phyloP scores from a whole-genome alignment of 164 flowering plant species.

The Houttuynia cordata region DNA sequence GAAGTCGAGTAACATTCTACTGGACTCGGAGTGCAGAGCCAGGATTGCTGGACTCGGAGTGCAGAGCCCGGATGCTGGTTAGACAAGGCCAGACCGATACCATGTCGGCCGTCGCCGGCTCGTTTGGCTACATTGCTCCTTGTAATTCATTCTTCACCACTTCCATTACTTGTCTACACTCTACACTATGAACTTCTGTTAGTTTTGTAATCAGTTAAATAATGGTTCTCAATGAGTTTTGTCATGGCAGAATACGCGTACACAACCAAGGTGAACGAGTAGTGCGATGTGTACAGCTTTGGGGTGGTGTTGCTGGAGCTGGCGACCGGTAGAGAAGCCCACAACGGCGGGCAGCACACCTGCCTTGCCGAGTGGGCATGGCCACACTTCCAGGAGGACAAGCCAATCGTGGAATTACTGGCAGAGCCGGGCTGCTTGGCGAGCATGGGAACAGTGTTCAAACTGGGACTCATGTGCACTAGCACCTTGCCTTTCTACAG shows the following conservation, averaged over 20 bases:
- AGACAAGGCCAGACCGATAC: constrained; percentile 41
- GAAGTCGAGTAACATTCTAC: constrained; percentile 75
- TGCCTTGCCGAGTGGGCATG: constrained; percentile 76
- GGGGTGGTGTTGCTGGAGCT: constrained; percentile 85
- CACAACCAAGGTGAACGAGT: constrained; percentile 57
- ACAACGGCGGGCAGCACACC: constrained; percentile 34
- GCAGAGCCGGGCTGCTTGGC: constrained; percentile 28
- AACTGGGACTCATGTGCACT: constrained; percentile 69
- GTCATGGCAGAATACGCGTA: constrained; percentile 61
- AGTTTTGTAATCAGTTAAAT: not conserved
- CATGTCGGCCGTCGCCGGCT: constrained; percentile 69
- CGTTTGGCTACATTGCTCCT: constrained; percentile 86
- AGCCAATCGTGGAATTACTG: constrained; percentile 24
- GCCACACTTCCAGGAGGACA: constrained; percentile 30
- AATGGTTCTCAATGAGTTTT: not conserved
- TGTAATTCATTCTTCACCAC: constrained; percentile 26
- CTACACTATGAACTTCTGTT: not conserved
- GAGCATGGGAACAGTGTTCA: constrained; percentile 44
- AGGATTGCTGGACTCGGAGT: constrained; percentile 79
- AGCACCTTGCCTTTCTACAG: constrained; percentile 35
- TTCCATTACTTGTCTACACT: not conserved
- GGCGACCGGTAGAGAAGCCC: constrained; percentile 59
- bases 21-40: constrained; percentile 64
- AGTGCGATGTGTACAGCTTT: constrained; percentile 75
- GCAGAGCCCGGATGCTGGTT: constrained; percentile 49